Evolutionary conservation across 169 alveolate species (phyloP).

Genomic region (Plasmodium coatneyi): DNA sequence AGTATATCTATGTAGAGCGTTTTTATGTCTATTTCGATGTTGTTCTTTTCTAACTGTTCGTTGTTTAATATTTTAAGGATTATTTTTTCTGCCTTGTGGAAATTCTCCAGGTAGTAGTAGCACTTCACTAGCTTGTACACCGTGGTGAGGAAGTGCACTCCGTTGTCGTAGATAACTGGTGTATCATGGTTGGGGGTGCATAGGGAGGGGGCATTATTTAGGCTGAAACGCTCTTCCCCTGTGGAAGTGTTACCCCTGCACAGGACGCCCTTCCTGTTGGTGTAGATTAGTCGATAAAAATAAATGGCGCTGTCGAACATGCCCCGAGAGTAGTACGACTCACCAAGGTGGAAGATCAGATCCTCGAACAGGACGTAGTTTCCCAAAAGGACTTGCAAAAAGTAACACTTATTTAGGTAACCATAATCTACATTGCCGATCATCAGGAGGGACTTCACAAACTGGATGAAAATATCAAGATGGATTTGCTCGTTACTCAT

Average conservation of each 20-base stretch:
- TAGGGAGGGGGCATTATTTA: background rate
- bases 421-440: background rate
- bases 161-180: background rate
- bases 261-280: background rate
- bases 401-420: background rate
- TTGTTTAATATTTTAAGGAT: conserved; percentile 32
- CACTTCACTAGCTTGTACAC: conserved; percentile 50
- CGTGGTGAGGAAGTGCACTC: background rate
- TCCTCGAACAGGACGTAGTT: conserved; percentile 23
- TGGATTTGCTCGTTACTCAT: background rate
- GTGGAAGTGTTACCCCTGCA: background rate
- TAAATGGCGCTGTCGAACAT: conserved; percentile 32
- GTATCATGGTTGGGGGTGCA: background rate
- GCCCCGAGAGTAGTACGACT: conserved; percentile 15
- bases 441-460: conserved; percentile 28
- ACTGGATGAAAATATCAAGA: conserved; percentile 44
- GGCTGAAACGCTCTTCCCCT: background rate
- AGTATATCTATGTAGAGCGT: conserved; percentile 42
- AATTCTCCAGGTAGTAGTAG: conserved; percentile 43
- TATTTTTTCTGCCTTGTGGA: conserved; percentile 41
- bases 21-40: conserved; percentile 58
- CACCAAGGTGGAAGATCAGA: conserved; percentile 30
- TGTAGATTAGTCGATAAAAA: conserved; percentile 13
- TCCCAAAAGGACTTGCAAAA: background rate
- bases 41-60: conserved; percentile 16